A percentile compares a stretch with the other conserved stretches of the same genome.
Conservation (phyloP, 345 rosid genomes). For the Pugionium dolabratum region DNA sequence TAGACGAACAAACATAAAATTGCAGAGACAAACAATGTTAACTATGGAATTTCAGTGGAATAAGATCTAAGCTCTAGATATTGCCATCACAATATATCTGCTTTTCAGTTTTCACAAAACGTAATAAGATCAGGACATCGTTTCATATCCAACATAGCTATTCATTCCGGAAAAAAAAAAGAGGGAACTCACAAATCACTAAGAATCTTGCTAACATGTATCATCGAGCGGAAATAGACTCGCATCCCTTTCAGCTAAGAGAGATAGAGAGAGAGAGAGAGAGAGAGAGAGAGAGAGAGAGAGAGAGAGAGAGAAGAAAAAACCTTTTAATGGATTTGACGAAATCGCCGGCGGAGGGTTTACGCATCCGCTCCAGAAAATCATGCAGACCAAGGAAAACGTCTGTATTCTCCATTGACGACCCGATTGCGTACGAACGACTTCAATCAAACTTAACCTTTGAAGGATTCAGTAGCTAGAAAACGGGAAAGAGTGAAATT, state of each 20-base stretch:
- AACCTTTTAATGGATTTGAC: constrained; percentile 97
- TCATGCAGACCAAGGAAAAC: constrained; percentile 61
- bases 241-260: background rate
- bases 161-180: background rate
- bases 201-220: constrained; percentile 10
- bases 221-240: background rate
- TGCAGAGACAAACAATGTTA: constrained; percentile 4
- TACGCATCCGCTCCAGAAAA: constrained; percentile 97
- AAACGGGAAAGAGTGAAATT: background rate
- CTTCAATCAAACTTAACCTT: constrained; percentile 3
- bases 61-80: constrained; percentile 22
- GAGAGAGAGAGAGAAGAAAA: background rate
- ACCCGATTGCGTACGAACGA: constrained; percentile 18
- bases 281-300: constrained; percentile 1
- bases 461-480: constrained; percentile 4
- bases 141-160: background rate
- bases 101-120: background rate
- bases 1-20: background rate
- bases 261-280: no score
- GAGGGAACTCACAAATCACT: background rate
- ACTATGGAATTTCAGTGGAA: background rate
- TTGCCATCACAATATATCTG: background rate
- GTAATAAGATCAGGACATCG: no score
- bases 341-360: constrained; percentile 84
- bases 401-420: constrained; percentile 71